These are phyloP conservation scores for Blastobotrys apis DNA, from an alignment of 1,139 yeast genomes.

Conservation along the genomic window DNA sequence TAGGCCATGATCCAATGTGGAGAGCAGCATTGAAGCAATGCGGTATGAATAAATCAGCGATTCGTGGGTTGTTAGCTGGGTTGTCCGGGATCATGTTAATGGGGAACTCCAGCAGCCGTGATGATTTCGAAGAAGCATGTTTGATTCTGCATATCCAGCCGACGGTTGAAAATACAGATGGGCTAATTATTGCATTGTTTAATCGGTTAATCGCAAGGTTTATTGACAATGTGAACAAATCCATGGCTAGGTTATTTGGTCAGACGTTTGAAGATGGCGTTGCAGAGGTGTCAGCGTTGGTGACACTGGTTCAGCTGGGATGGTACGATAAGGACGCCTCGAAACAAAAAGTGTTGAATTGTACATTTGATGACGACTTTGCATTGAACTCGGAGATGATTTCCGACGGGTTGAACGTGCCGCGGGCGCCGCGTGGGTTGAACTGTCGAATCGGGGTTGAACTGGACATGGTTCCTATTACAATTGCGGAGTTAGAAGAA, in stretches of 20 bases:
- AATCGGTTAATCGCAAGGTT: conserved; percentile 7
- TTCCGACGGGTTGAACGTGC: conserved; percentile 30
- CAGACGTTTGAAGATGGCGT: conserved; percentile 5
- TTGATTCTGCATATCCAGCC: conserved; percentile 7
- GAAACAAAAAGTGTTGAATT: conserved; percentile 6
- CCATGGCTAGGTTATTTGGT: neutral
- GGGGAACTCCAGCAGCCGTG: conserved; percentile 1
- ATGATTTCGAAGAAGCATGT: conserved; percentile 10
- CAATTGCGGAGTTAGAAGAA: conserved; percentile 4
- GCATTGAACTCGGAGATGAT: conserved; percentile 33
- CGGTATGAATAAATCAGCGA: neutral
- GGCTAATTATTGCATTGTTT: conserved; percentile 3
- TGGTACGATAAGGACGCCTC: conserved; percentile 11
- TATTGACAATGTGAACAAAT: neutral
- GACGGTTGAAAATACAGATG: conserved; percentile 2
- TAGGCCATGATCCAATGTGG: neutral
- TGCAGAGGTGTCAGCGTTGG: neutral
- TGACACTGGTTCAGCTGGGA: neutral
- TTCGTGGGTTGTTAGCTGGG: conserved; percentile 3
- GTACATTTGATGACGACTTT: conserved; percentile 26
- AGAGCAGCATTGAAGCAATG: conserved; percentile 3
- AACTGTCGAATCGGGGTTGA: conserved; percentile 2
- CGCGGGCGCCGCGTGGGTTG: conserved; percentile 24
- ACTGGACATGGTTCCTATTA: neutral
- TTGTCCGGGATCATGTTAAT: conserved; percentile 10